A percentile compares a stretch with the other conserved stretches of the same genome.
Conservation (phyloP, 2,329 filamentous ascomycete species). For the Fusarium succisae region DNA sequence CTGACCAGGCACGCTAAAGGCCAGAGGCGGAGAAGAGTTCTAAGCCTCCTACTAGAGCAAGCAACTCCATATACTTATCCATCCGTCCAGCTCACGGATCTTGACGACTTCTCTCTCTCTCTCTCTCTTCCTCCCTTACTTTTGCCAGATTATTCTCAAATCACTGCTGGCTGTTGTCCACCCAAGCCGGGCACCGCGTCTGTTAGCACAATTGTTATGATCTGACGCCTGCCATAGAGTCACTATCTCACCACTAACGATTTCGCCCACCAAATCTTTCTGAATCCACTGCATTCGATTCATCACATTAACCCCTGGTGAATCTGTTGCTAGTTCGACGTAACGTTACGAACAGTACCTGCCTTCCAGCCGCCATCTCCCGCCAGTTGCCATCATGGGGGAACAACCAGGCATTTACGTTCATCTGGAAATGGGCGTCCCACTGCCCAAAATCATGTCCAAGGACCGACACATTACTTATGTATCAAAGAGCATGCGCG, state of each 20-base stretch:
- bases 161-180: not conserved
- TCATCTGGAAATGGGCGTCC: slow-evolving; percentile 62
- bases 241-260: not conserved
- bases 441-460: slow-evolving; percentile 56
- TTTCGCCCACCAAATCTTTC: not conserved
- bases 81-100: slow-evolving; percentile 12
- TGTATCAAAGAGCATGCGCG: slow-evolving; percentile 56
- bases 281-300: not conserved
- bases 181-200: not conserved
- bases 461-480: slow-evolving; percentile 58
- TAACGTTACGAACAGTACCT: not conserved
- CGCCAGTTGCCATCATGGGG: slow-evolving; percentile 31
- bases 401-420: slow-evolving; percentile 54
- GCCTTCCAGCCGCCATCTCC: not conserved
- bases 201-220: not conserved
- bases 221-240: not conserved
- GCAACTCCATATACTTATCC: slow-evolving; percentile 4
- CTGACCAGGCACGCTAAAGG: slow-evolving; percentile 6
- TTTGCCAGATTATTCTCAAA: not conserved
- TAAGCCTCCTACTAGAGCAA: slow-evolving; percentile 25
- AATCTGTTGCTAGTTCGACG: not conserved
- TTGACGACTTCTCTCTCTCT: not conserved
- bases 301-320: not conserved
- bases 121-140: not conserved
- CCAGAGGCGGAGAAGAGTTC: slow-evolving; percentile 30